A percentile compares a stretch with the other conserved stretches of the same genome.
Conservation (phyloP, 768 basidiomycete genomes). For the Lactarius akahatsu region DNA sequence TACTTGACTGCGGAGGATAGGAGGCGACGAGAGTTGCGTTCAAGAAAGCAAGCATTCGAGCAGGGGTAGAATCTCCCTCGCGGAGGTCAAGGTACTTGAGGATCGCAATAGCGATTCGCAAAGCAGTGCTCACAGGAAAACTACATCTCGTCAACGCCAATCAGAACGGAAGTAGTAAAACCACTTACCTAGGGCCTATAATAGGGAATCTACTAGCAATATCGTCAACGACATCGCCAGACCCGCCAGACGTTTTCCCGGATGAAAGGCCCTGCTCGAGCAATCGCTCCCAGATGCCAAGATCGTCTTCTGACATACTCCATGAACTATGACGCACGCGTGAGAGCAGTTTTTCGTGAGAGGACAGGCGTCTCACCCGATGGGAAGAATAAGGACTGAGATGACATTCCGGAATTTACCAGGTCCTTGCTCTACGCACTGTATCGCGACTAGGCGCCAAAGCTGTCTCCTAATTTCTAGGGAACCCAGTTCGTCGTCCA, state of each 20-base stretch:
- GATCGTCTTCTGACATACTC: conserved; percentile 21
- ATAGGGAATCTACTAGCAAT: conserved; percentile 11
- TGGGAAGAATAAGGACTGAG: conserved; percentile 12
- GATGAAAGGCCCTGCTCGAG: conserved; percentile 2
- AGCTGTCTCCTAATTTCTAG: conserved; percentile 20
- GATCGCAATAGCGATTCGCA: conserved; percentile 12
- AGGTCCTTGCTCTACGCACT: not conserved
- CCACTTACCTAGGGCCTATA: conserved; percentile 12
- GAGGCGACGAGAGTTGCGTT: not conserved
- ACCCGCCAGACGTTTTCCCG: not conserved
- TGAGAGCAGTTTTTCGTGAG: not conserved
- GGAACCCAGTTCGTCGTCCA: conserved; percentile 8
- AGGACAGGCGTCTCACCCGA: conserved; percentile 8
- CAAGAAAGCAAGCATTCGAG: conserved; percentile 8
- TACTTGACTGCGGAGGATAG: conserved; percentile 18
- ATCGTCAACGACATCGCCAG: conserved; percentile 3
- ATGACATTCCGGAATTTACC: not conserved
- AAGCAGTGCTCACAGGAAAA: conserved; percentile 13
- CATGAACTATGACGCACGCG: conserved; percentile 10
- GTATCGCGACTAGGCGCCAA: conserved; percentile 18
- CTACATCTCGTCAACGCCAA: conserved; percentile 2
- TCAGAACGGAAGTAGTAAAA: not conserved
- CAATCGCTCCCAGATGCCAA: conserved; percentile 21
- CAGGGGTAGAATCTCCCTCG: not conserved
- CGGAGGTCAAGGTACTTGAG: conserved; percentile 12